Evolutionary conservation across 2,329 filamentous ascomycete genomes (phyloP).

Genomic region (Elsinoe necatrix): DNA sequence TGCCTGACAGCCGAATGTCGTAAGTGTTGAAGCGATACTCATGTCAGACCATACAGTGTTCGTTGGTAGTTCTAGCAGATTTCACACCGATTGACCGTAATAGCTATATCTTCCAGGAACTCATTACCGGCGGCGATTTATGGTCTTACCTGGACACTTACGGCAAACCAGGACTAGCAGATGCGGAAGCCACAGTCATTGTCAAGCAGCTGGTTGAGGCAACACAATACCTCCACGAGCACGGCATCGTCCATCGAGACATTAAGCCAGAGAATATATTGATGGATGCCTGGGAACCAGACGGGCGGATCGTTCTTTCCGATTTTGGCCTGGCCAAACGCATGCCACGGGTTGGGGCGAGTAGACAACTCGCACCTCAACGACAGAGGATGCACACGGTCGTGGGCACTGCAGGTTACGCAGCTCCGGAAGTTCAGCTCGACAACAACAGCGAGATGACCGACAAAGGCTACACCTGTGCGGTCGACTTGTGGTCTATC

Average conservation of each 20-base stretch:
- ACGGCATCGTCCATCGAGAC: slow-evolving; percentile 52
- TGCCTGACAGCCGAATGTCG: slow-evolving; percentile 47
- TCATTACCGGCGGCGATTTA: slow-evolving; percentile 52
- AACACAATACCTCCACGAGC: slow-evolving; percentile 49
- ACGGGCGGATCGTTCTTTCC: slow-evolving; percentile 48
- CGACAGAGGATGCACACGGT: slow-evolving; percentile 44
- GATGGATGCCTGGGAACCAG: slow-evolving; percentile 45
- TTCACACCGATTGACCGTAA: background rate
- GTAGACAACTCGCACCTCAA: slow-evolving; percentile 1
- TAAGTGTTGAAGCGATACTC: slow-evolving; percentile 49
- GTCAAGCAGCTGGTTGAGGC: slow-evolving; percentile 49
- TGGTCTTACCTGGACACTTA: slow-evolving; percentile 50
- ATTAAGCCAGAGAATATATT: slow-evolving; percentile 55
- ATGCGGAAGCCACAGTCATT: slow-evolving; percentile 47
- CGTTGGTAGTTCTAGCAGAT: slow-evolving; percentile 19
- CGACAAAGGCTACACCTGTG: slow-evolving; percentile 44
- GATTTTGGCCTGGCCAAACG: slow-evolving; percentile 52
- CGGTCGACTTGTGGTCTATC: slow-evolving; percentile 56
- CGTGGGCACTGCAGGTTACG: slow-evolving; percentile 50
- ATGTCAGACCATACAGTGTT: slow-evolving; percentile 44
- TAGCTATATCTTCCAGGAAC: slow-evolving; percentile 55
- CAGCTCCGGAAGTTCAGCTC: slow-evolving; percentile 46
- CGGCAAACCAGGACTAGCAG: slow-evolving; percentile 35
- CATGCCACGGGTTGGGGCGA: slow-evolving; percentile 24
- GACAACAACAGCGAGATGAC: background rate